Base-by-base conservation (phyloP, 192 early-diverging fungal genomes). In the Pilaira anomala region DNA sequence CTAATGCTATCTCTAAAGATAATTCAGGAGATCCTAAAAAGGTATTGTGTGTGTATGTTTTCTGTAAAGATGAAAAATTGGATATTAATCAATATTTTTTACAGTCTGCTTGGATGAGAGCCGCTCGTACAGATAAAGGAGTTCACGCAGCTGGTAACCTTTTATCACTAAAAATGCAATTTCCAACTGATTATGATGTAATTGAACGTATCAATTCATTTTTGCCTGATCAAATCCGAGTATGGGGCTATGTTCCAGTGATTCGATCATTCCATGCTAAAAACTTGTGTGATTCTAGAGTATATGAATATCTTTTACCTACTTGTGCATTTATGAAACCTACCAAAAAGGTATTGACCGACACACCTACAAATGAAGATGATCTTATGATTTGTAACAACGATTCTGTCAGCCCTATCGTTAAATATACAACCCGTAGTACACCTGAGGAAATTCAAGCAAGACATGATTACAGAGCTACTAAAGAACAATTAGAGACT, bases 91-190 rank as follows among this genome's bases (percentile, higher is more conserved):
- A 54, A n/a, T 22, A 16, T 44, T n/a, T n/a, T n/a, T n/a, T n/a
- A n/a, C n/a, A n/a, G 89, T 83, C 94, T 57, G 76, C 86, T 52
- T 87, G 97, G 63, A 87, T 87, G 81, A 80, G 97, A 59, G 88
- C 93, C 8, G 97, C 97, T 9, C 83, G 97, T 30, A 99, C 97
- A 1, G 97, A 99, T 69, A 98, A 98, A 74, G 97, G 97, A 26
- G 97, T 99, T 4, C 96, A 98, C 69, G 95, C 97, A 19, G 92
- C 92, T 30, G 96, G 96, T 12, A 95, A 99, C 55, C 89, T 99
- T 2, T 85, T 93, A 9, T 94, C 94, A 5, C 59, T 91, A 28
- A 99, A 99, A 72, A 86, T 99, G 85, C 56, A 59, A 7, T n/a
- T 68, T 29, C 87, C 91, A 53, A 88, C 91, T 52, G 82, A 88